Evolutionary conservation across 768 basidiomycete species (phyloP), one percentile per base, ranked within the genome.

Genomic region (Boletus reticuloceps): DNA sequence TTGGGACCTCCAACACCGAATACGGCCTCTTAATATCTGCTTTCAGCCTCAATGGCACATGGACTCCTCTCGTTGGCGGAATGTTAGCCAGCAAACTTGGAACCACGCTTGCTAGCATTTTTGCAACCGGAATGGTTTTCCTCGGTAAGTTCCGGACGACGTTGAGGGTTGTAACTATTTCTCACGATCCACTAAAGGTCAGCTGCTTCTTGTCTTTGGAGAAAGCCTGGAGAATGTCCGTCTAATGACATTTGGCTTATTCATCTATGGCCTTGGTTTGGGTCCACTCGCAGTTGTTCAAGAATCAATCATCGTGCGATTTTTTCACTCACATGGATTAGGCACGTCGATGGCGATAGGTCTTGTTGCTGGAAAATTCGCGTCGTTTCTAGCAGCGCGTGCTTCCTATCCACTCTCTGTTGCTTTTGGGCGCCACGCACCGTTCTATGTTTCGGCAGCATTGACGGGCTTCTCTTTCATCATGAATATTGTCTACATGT

Each of bases 241-340:
- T 13, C 50, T 85, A 25, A 91, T 91, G 88, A 79, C 84, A 4
- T 63, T 87, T 20, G 91, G 91, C 2, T 76, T 93, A 54, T 91
- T 91, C 60, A 72, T 91, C 41, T 92, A 89, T 63, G 91, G 91
- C 8, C 73, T 92, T 4, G 91, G 90, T 4, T 77, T 89, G 42
- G 86, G 87, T 60, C 91, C 91, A 1, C 74, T 94, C 7, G 84
- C 89, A 1, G 91, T 94, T 8, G 84, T 88, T 2, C 91, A 89
- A 72, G 91, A 93, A 69, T 86, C 86, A 7, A 91, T 91, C 59
- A 89, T 93, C 49, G 86, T 91, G 41, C 85, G 86, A 25, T 89
- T 89, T 73, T 92, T 91, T 75, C 82, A 80, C 58, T 80, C 84
- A 1, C 87, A 85, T 65, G 88, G 88, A 2, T 75, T 92, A 1